phyloP scores from a whole-genome alignment of 805 yeast species.

The Lachancea mirantina region DNA sequence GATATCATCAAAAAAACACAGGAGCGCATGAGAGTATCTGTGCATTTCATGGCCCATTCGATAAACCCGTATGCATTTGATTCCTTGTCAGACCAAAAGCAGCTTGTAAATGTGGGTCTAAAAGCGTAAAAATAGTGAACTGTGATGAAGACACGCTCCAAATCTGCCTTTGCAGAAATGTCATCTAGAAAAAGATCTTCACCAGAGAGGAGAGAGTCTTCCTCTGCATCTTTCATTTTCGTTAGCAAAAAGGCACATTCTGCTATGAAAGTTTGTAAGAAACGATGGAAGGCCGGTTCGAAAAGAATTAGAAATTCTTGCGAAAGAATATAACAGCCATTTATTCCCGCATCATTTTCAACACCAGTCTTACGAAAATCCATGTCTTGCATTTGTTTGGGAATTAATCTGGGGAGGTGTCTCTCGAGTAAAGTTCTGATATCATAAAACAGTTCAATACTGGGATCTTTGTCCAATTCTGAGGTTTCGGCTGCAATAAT shows the following conservation, averaged over 20 bases:
- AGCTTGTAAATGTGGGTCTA: slow-evolving; percentile 49
- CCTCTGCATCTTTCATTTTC: slow-evolving; percentile 64
- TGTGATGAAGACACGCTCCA: slow-evolving; percentile 79
- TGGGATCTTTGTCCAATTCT: slow-evolving; percentile 31
- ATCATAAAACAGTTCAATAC: slow-evolving; percentile 50
- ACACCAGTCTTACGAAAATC: slow-evolving; percentile 14
- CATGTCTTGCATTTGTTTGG: slow-evolving; percentile 46
- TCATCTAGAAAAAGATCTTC: slow-evolving; percentile 52
- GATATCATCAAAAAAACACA: slow-evolving; percentile 75
- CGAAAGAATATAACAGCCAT: slow-evolving; percentile 17
- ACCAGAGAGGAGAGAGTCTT: slow-evolving; percentile 57
- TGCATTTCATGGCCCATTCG: slow-evolving; percentile 80
- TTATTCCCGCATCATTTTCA: slow-evolving; percentile 6
- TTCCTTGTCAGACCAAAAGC: slow-evolving; percentile 64
- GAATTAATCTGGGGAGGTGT: slow-evolving; percentile 51
- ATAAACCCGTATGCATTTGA: slow-evolving; percentile 72
- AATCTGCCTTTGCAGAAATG: slow-evolving; percentile 67
- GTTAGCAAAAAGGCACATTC: slow-evolving; percentile 63
- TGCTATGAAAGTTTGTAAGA: slow-evolving; percentile 49
- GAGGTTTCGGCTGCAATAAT: slow-evolving; percentile 53
- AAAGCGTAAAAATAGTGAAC: slow-evolving; percentile 60
- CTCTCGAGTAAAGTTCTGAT: slow-evolving; percentile 59
- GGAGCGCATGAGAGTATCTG: slow-evolving; percentile 74
- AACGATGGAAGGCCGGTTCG: slow-evolving; percentile 40
- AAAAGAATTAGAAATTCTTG: slow-evolving; percentile 27